These are phyloP conservation scores for Tritrichomonas musculus DNA, from an alignment of 208 protist species.

Conservation along the genomic window DNA sequence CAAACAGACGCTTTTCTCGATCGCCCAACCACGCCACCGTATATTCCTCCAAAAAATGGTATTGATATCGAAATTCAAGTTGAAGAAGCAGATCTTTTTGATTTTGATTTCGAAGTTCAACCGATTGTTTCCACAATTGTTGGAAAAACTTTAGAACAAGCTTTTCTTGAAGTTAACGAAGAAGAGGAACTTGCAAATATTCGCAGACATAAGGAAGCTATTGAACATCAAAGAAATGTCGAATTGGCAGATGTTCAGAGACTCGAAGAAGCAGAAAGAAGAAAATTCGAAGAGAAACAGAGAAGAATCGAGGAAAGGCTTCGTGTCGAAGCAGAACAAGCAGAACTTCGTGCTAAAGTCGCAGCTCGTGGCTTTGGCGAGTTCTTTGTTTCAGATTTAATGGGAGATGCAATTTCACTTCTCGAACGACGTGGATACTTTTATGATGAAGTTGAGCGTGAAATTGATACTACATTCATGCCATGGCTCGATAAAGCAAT, in stretches of 20 bases:
- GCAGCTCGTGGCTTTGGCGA: conserved; percentile 79
- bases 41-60: conserved; percentile 80
- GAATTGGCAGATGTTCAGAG: conserved; percentile 83
- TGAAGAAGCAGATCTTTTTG: conserved; percentile 58
- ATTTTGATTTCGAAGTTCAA: conserved; percentile 88
- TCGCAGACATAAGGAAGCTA: conserved; percentile 78
- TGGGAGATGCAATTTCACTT: conserved; percentile 72
- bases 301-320: conserved; percentile 79
- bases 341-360: conserved; percentile 71
- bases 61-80: conserved; percentile 86
- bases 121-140: conserved; percentile 88
- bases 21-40: conserved; percentile 75
- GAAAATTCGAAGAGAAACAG: conserved; percentile 86
- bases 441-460: conserved; percentile 73
- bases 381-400: conserved; percentile 57
- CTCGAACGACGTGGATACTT: conserved; percentile 85
- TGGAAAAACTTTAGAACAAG: conserved; percentile 89
- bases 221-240: conserved; percentile 80
- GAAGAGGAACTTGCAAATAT: conserved; percentile 86
- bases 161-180: conserved; percentile 89
- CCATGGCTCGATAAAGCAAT: conserved; percentile 69
- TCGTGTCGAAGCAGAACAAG: conserved; percentile 68
- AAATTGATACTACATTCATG: conserved; percentile 81
- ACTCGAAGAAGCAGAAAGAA: conserved; percentile 77
- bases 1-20: conserved; percentile 88